Percentiles rank a stretch among this genome's conserved stretches.
phyloP scores from a whole-genome alignment of 2,329 filamentous ascomycete species.

The Arthrinium phaeospermum region DNA sequence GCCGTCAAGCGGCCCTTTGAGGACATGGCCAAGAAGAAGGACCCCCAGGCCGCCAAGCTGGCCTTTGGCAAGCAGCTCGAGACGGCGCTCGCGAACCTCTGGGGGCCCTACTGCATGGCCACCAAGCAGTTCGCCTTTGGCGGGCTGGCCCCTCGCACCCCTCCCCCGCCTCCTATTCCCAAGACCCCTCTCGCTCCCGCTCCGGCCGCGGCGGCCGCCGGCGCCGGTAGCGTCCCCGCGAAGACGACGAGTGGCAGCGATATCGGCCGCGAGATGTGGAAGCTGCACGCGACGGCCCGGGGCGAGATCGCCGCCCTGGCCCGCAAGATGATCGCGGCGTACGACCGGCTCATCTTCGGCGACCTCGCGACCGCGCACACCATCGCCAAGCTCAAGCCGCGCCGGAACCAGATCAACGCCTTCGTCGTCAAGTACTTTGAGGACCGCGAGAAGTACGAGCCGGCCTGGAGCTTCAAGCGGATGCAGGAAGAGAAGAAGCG shows the following conservation, averaged over 20 bases:
- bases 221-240: not conserved
- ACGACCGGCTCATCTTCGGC: constrained; percentile 33
- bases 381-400: constrained; percentile 27
- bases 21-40: constrained; percentile 34
- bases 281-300: constrained; percentile 12
- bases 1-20: constrained; percentile 50
- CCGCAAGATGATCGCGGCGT: constrained; percentile 38
- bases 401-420: constrained; percentile 32
- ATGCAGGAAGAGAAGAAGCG: not conserved
- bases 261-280: constrained; percentile 24
- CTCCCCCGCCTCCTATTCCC: not conserved
- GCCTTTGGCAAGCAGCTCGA: constrained; percentile 57
- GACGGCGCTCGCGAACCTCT: constrained; percentile 56
- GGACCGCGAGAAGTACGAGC: constrained; percentile 26
- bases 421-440: constrained; percentile 34
- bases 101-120: constrained; percentile 50
- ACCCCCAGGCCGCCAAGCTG: constrained; percentile 44
- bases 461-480: constrained; percentile 21
- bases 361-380: constrained; percentile 26
- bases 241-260: not conserved
- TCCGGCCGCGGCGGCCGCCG: not conserved
- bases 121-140: constrained; percentile 30
- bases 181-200: not conserved
- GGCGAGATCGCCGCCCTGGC: constrained; percentile 34
- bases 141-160: not conserved